These are phyloP conservation scores for Halophytophthora polymorphica DNA, from an alignment of 352 stramenopile genomes.

Conservation along the genomic window DNA sequence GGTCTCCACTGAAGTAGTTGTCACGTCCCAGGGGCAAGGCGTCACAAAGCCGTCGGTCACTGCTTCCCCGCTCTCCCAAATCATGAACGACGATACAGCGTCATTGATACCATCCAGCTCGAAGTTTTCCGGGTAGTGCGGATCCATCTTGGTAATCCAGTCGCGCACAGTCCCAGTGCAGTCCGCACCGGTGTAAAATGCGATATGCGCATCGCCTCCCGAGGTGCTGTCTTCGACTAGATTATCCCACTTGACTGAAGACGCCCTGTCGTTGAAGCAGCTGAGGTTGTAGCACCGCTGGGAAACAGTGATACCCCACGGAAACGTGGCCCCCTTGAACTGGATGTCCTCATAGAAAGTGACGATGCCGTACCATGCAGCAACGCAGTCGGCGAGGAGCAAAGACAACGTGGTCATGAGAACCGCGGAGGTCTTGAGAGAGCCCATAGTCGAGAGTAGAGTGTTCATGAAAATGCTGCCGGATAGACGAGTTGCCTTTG, in stretches of 20 bases:
- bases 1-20: too few species aligned
- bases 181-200: conserved; percentile 7
- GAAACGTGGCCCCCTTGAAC: conserved; percentile 1
- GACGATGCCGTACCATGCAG: conserved; percentile 8
- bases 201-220: not conserved
- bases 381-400: not conserved
- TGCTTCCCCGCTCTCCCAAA: too few species aligned
- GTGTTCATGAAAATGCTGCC: too few species aligned
- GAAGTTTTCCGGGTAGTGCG: conserved; percentile 7
- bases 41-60: too few species aligned
- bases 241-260: conserved; percentile 7
- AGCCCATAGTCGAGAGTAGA: too few species aligned
- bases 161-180: not conserved
- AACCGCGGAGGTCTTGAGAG: not conserved
- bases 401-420: not conserved
- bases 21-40: too few species aligned
- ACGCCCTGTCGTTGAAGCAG: conserved; percentile 10
- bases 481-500: too few species aligned
- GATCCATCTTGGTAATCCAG: not conserved
- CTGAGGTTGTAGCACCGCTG: conserved; percentile 15
- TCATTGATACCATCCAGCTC: conserved; percentile 8
- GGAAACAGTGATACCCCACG: conserved; percentile 6
- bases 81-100: conserved; percentile 4
- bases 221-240: not conserved
- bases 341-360: conserved; percentile 7